phyloP scores from a whole-genome alignment of 2,329 filamentous ascomycete species.

The Penicillium sp. region DNA sequence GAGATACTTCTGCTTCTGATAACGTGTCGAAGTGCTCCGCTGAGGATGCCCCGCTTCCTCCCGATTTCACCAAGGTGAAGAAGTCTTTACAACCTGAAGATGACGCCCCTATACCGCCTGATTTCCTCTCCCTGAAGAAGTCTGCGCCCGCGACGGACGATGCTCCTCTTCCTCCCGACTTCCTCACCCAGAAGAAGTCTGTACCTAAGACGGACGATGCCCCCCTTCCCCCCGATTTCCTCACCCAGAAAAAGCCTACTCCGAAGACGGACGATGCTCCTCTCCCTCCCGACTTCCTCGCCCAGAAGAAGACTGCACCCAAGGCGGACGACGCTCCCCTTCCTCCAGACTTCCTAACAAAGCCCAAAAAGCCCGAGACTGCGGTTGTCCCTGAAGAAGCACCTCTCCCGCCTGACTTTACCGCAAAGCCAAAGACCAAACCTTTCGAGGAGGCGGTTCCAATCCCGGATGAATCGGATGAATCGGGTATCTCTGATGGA shows the following conservation, averaged over 20 bases:
- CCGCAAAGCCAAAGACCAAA: slow-evolving; percentile 20
- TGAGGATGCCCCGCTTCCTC: slow-evolving; percentile 44
- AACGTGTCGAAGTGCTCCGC: slow-evolving; percentile 39
- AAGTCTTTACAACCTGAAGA: slow-evolving; percentile 21
- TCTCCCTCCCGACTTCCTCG: slow-evolving; percentile 23
- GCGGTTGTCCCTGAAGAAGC: slow-evolving; percentile 18
- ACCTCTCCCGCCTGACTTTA: slow-evolving; percentile 27
- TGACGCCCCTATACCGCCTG: slow-evolving; percentile 29
- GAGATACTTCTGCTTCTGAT: slow-evolving; percentile 50
- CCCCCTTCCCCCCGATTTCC: slow-evolving; percentile 22
- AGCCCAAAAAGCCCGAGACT: slow-evolving; percentile 11
- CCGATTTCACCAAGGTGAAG: slow-evolving; percentile 22
- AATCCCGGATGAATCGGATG: slow-evolving; percentile 37
- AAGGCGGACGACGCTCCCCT: slow-evolving; percentile 17
- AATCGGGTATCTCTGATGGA: slow-evolving; percentile 15
- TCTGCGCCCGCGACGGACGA: slow-evolving; percentile 5
- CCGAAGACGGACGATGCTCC: slow-evolving; percentile 24
- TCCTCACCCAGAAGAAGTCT: slow-evolving; percentile 3
- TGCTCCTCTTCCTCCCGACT: slow-evolving; percentile 26
- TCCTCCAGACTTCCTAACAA: slow-evolving; percentile 32
- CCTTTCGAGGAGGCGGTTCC: slow-evolving; percentile 27
- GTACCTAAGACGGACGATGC: slow-evolving; percentile 4
- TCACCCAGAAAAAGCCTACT: slow-evolving; percentile 18
- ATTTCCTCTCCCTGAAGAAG: slow-evolving; percentile 12
- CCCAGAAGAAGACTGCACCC: background rate